phyloP scores from a whole-genome alignment of 2,329 filamentous ascomycete species.

The Chaetomium olivaceum region DNA sequence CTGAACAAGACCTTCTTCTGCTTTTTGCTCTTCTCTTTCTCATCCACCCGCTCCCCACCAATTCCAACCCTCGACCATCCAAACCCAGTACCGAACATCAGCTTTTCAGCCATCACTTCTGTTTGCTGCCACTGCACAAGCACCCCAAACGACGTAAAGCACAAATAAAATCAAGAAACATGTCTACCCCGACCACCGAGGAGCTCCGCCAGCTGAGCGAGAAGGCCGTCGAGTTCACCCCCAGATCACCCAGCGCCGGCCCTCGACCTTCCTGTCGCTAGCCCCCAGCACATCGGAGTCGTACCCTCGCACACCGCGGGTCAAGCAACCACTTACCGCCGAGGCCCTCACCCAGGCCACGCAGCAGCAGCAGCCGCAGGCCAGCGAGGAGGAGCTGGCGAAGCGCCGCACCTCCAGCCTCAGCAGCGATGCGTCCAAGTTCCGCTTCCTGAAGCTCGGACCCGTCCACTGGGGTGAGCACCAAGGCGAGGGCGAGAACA shows the following conservation, averaged over 20 bases:
- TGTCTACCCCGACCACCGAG: constrained; percentile 28
- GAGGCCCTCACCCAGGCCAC: constrained; percentile 31
- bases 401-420: constrained; percentile 56
- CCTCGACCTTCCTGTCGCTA: constrained; percentile 55
- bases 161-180: constrained; percentile 10
- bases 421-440: constrained; percentile 49
- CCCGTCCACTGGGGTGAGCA: constrained; percentile 66
- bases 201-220: constrained; percentile 28
- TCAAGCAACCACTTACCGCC: constrained; percentile 37
- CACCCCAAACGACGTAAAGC: neutral
- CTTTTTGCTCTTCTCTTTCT: neutral
- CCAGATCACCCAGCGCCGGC: constrained; percentile 34
- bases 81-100: neutral
- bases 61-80: neutral
- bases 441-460: constrained; percentile 62
- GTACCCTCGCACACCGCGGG: constrained; percentile 50
- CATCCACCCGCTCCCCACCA: neutral
- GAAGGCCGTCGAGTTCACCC: constrained; percentile 32
- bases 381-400: constrained; percentile 21
- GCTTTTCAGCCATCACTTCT: neutral
- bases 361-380: constrained; percentile 28
- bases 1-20: neutral
- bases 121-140: neutral
- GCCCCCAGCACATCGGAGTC: constrained; percentile 60
- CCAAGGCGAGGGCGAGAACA: constrained; percentile 53